phyloP scores from a whole-genome alignment of 2,329 filamentous ascomycete genomes.

The Diaporthe helianthi region DNA sequence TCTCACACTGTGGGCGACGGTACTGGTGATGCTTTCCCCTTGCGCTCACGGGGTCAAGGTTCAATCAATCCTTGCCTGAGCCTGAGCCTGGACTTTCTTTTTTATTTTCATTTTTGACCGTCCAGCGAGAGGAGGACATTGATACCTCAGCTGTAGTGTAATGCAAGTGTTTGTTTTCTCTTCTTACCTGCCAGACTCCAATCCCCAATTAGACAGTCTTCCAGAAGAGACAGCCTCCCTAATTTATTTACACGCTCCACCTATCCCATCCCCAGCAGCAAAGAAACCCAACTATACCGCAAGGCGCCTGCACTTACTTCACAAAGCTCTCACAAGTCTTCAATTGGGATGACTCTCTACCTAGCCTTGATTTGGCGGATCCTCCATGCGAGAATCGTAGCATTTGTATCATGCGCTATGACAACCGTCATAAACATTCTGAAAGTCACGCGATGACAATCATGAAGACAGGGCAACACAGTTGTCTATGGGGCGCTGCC shows the following conservation, averaged over 20 bases:
- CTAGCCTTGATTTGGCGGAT: neutral
- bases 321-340: no score
- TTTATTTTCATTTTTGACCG: neutral
- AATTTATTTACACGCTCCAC: neutral
- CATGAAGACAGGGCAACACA: neutral
- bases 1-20: slow-evolving; percentile 1
- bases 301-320: neutral
- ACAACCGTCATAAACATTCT: no score
- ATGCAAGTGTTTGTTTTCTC: no score
- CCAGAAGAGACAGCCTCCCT: no score
- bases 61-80: slow-evolving; percentile 1
- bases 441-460: neutral
- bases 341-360: no score
- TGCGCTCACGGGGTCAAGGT: neutral
- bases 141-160: no score
- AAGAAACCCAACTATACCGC: neutral
- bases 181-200: no score
- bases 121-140: no score
- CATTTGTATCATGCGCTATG: neutral
- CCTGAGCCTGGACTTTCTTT: neutral
- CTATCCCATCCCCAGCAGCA: neutral
- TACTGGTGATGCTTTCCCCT: neutral
- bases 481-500: neutral
- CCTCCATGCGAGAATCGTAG: neutral
- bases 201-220: no score